phyloP scores from a whole-genome alignment of 345 rosid genomes.

The Salix dunnii region DNA sequence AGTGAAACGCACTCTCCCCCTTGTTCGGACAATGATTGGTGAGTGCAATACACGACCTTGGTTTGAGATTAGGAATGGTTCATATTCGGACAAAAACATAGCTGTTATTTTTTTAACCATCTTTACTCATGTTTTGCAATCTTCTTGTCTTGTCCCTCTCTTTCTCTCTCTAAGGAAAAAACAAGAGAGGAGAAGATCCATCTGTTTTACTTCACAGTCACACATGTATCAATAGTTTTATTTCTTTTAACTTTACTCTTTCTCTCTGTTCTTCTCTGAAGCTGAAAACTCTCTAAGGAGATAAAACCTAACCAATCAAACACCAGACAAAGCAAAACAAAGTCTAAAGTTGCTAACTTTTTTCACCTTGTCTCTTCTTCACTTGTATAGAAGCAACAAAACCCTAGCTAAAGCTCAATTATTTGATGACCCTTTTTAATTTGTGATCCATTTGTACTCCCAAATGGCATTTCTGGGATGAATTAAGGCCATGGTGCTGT shows the following conservation, averaged over 20 bases:
- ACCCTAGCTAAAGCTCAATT: slow-evolving; percentile 36
- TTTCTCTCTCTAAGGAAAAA: slow-evolving; percentile 12
- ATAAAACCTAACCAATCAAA: slow-evolving; percentile 38
- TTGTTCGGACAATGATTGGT: slow-evolving; percentile 1
- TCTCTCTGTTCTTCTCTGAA: slow-evolving; percentile 29
- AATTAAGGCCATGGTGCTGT: slow-evolving; percentile 49
- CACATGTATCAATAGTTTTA: slow-evolving; percentile 54
- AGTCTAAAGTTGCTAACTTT: slow-evolving; percentile 33
- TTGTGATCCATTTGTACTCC: slow-evolving; percentile 29
- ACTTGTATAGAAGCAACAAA: slow-evolving; percentile 5
- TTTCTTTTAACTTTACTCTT: slow-evolving; percentile 34
- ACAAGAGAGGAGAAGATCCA: neutral
- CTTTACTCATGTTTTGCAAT: neutral
- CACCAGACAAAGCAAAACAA: slow-evolving; percentile 20
- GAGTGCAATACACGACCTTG: neutral
- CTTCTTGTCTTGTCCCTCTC: neutral
- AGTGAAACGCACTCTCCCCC: neutral
- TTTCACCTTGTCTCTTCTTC: slow-evolving; percentile 9
- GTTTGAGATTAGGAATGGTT: slow-evolving; percentile 4
- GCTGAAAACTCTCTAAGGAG: slow-evolving; percentile 41
- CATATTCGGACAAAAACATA: slow-evolving; percentile 13
- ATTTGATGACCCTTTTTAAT: slow-evolving; percentile 25
- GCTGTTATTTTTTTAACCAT: slow-evolving; percentile 7
- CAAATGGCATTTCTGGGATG: slow-evolving; percentile 25
- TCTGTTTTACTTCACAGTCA: slow-evolving; percentile 35